Evolutionary conservation across 2,329 filamentous ascomycete species (phyloP).

Genomic region (Clonostachys byssicola): DNA sequence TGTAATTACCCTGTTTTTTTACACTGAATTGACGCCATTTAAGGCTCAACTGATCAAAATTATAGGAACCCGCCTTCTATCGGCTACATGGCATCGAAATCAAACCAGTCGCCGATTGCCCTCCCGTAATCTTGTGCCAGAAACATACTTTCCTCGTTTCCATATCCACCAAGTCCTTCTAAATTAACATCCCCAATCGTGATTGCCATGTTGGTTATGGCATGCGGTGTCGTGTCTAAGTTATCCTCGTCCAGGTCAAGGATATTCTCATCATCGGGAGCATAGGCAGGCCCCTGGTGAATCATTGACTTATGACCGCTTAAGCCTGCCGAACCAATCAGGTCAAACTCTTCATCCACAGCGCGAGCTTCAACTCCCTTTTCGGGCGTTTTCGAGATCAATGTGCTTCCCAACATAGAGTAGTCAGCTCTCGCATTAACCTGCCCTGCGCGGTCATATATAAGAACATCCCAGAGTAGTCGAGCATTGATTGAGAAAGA

Average conservation of each 20-base stretch:
- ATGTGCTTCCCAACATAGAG: slow-evolving; percentile 12
- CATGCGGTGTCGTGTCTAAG: slow-evolving; percentile 2
- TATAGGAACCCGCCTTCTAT: too few relatives aligned
- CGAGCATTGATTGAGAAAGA: slow-evolving; percentile 22
- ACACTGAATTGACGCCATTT: too few relatives aligned
- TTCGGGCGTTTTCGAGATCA: slow-evolving; percentile 1
- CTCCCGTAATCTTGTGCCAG: slow-evolving; percentile 26
- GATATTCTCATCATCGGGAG: slow-evolving; percentile 17
- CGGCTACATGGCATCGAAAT: slow-evolving; percentile 1
- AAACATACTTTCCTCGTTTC: slow-evolving; percentile 17
- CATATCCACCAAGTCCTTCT: slow-evolving; percentile 10
- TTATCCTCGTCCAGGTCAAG: neutral
- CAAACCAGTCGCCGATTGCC: slow-evolving; percentile 27
- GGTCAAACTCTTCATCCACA: slow-evolving; percentile 19
- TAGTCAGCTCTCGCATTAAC: slow-evolving; percentile 9
- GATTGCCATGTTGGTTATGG: too few relatives aligned
- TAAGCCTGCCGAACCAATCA: slow-evolving; percentile 30
- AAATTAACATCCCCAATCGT: slow-evolving; percentile 9
- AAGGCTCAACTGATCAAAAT: too few relatives aligned
- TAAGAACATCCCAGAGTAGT: slow-evolving; percentile 26
- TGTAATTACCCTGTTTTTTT: too few relatives aligned
- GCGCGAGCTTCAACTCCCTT: slow-evolving; percentile 1
- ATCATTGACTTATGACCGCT: slow-evolving; percentile 29
- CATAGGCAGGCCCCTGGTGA: slow-evolving; percentile 22
- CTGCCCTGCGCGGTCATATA: slow-evolving; percentile 25